Evolutionary conservation across 2,329 filamentous ascomycete species (phyloP).

Genomic region (Fusarium sarcochroum): DNA sequence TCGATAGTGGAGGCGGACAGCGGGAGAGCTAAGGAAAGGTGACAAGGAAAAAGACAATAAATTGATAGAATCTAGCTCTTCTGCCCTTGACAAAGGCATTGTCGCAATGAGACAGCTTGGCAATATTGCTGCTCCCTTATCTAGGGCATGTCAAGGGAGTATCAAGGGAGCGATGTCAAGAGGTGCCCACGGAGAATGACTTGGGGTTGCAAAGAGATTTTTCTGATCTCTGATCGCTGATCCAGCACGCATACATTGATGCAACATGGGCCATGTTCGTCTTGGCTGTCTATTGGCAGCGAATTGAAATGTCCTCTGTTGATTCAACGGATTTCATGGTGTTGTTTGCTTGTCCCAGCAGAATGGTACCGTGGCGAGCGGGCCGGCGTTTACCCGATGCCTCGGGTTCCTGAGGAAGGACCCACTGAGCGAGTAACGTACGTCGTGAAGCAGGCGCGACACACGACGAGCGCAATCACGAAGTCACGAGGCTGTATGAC

Average conservation of each 20-base stretch:
- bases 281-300: neutral
- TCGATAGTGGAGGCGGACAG: neutral
- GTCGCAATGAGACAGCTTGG: neutral
- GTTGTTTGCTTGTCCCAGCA: conserved; percentile 36
- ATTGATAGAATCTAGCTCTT: conserved; percentile 11
- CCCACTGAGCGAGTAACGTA: conserved; percentile 47
- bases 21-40: neutral
- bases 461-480: conserved; percentile 38
- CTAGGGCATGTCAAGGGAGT: conserved; percentile 29
- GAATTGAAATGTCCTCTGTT: neutral
- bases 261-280: neutral
- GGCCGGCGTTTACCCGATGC: conserved; percentile 48
- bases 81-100: conserved; percentile 7
- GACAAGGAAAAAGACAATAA: neutral
- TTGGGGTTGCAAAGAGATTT: neutral
- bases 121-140: conserved; percentile 28
- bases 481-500: conserved; percentile 39
- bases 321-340: neutral
- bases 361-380: conserved; percentile 22
- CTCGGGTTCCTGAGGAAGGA: conserved; percentile 32
- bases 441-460: conserved; percentile 45
- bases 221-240: neutral
- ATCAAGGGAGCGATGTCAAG: neutral
- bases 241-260: neutral
- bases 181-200: neutral